Percentiles rank a stretch among this genome's conserved stretches.
These are phyloP conservation scores for Oryza longistaminata DNA, from an alignment of 176 grass and related monocot species.

Conservation along the genomic window DNA sequence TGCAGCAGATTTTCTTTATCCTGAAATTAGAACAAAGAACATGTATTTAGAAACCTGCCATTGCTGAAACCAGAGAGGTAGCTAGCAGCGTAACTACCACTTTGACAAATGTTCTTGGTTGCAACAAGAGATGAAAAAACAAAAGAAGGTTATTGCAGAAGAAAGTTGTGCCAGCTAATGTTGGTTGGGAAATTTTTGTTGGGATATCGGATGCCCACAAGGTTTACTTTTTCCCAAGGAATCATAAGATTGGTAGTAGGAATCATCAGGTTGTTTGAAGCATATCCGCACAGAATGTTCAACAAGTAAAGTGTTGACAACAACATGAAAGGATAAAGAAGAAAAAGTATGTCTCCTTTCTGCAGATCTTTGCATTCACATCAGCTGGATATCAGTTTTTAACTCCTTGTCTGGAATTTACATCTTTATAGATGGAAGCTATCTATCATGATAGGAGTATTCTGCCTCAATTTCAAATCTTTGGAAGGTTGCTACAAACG, in stretches of 20 bases:
- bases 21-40: slow-evolving; percentile 35
- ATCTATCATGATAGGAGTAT: not conserved
- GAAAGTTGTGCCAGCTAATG: slow-evolving; percentile 9
- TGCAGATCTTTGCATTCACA: slow-evolving; percentile 7
- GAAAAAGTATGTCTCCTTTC: slow-evolving; percentile 1
- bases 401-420: not conserved
- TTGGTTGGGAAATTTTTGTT: slow-evolving; percentile 17
- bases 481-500: not conserved
- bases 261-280: not conserved
- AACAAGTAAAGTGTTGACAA: slow-evolving; percentile 20
- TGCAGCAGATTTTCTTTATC: not conserved
- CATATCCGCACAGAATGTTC: not conserved
- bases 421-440: slow-evolving; percentile 12
- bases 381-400: not conserved
- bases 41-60: not conserved
- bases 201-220: slow-evolving; percentile 33
- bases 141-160: not conserved
- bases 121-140: not conserved
- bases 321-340: slow-evolving; percentile 11
- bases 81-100: not conserved
- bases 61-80: slow-evolving; percentile 17
- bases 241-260: slow-evolving; percentile 30
- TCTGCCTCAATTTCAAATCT: slow-evolving; percentile 12
- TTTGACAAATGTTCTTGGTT: not conserved
- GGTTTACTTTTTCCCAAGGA: slow-evolving; percentile 35